Evolutionary conservation across 1,139 yeast genomes (phyloP).

Genomic region (Arxiozyma slooffiae): DNA sequence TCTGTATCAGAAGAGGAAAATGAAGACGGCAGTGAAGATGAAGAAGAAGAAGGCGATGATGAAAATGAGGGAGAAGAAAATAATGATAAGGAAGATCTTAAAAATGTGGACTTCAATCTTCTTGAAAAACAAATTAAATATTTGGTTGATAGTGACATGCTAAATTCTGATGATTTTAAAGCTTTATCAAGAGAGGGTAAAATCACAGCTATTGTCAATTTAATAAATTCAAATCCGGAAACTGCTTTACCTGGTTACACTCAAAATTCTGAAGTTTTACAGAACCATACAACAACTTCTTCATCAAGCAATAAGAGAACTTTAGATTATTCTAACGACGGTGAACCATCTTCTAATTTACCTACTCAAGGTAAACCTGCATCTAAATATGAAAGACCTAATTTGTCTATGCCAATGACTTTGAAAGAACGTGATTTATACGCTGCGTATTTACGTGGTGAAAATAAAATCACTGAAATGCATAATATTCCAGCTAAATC

Average conservation of each 20-base stretch:
- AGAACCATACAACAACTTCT: not conserved
- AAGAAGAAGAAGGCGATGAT: slow-evolving; percentile 9
- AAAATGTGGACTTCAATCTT: slow-evolving; percentile 20
- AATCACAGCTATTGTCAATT: slow-evolving; percentile 29
- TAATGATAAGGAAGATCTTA: slow-evolving; percentile 8
- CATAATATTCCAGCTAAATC: slow-evolving; percentile 69
- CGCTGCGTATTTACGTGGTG: slow-evolving; percentile 36
- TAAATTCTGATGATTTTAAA: slow-evolving; percentile 34
- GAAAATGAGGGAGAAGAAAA: slow-evolving; percentile 5
- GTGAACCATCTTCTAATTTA: slow-evolving; percentile 6
- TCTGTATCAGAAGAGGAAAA: slow-evolving; percentile 11
- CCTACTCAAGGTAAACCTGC: slow-evolving; percentile 10
- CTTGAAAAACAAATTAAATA: slow-evolving; percentile 26
- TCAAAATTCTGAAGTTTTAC: not conserved
- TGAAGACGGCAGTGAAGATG: too few relatives aligned
- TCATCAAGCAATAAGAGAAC: not conserved
- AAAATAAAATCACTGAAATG: slow-evolving; percentile 41
- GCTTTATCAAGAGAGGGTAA: slow-evolving; percentile 34
- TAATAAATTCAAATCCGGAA: slow-evolving; percentile 23
- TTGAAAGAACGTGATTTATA: slow-evolving; percentile 45
- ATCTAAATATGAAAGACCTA: slow-evolving; percentile 37
- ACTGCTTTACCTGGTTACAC: slow-evolving; percentile 14
- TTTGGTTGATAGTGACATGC: slow-evolving; percentile 26
- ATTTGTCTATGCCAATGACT: slow-evolving; percentile 47
- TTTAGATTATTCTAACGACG: slow-evolving; percentile 12